Evolutionary conservation across 345 rosid species (phyloP).

Genomic region (Citrus australasica): DNA sequence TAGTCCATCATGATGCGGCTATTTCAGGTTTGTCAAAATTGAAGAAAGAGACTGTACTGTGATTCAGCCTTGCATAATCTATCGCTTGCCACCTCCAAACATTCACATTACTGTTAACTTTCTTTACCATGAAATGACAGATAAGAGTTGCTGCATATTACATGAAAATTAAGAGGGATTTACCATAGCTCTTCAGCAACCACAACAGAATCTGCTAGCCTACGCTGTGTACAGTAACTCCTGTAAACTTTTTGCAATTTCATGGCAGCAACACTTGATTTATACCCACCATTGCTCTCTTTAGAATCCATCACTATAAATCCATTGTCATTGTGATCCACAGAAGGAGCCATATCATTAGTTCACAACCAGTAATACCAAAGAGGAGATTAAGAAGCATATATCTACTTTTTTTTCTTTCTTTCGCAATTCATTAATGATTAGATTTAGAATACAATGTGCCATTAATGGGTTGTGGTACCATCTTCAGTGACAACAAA

Average conservation of each 20-base stretch:
- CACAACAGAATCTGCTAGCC: conserved; percentile 37
- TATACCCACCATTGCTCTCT: background rate
- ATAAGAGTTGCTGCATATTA: background rate
- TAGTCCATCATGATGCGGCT: too few species aligned
- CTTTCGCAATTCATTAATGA: background rate
- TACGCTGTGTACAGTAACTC: conserved; percentile 31
- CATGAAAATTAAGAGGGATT: background rate
- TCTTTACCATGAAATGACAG: background rate
- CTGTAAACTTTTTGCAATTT: conserved; percentile 39
- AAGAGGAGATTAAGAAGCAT: background rate
- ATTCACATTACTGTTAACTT: background rate
- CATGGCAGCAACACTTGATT: conserved; percentile 25
- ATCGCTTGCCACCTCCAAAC: too few species aligned
- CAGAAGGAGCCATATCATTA: background rate
- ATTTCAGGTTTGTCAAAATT: too few species aligned
- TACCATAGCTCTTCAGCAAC: conserved; percentile 42
- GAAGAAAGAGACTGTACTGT: too few species aligned
- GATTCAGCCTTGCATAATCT: too few species aligned
- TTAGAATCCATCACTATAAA: conserved; percentile 3
- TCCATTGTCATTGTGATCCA: background rate
- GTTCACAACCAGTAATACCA: background rate
- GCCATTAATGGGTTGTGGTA: conserved; percentile 10
- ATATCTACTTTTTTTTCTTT: background rate
- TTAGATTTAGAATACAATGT: conserved; percentile 1
- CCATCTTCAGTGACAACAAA: conserved; percentile 1